These are phyloP conservation scores for Chenopodium formosanum DNA, from an alignment of 148 eudicot species.

Conservation along the genomic window DNA sequence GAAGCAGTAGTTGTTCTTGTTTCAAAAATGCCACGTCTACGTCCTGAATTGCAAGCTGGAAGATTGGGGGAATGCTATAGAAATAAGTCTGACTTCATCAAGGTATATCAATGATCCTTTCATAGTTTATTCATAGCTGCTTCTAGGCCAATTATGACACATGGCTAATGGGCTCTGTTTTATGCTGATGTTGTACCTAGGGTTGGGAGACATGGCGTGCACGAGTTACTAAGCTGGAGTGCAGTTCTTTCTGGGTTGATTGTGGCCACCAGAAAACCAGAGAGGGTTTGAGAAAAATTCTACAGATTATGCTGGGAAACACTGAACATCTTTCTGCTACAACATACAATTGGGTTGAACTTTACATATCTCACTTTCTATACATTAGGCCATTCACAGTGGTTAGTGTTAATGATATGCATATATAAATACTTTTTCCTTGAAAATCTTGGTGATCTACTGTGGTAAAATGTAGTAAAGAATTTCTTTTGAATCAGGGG, in stretches of 20 bases:
- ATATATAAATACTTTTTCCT: background rate
- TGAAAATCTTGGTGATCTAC: constrained; percentile 1
- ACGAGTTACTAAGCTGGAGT: constrained; percentile 86
- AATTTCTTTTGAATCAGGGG: constrained; percentile 57
- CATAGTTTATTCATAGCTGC: background rate
- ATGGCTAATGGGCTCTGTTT: background rate
- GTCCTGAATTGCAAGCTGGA: constrained; percentile 54
- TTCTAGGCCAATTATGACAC: background rate
- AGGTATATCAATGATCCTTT: constrained; percentile 38
- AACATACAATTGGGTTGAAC: constrained; percentile 87
- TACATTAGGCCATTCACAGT: constrained; percentile 87
- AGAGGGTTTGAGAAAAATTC: constrained; percentile 70
- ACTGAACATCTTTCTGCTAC: constrained; percentile 53
- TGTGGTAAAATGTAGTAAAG: constrained; percentile 1
- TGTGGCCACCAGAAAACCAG: constrained; percentile 73
- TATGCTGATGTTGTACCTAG: constrained; percentile 31
- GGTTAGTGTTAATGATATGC: constrained; percentile 73
- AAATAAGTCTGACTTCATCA: constrained; percentile 76
- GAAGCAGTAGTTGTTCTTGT: constrained; percentile 94
- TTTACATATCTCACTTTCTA: constrained; percentile 70
- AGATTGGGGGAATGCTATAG: constrained; percentile 74
- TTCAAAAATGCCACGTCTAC: constrained; percentile 87
- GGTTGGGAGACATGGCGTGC: constrained; percentile 96
- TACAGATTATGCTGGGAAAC: constrained; percentile 89
- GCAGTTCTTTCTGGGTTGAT: constrained; percentile 93